Conservation (phyloP, 2,329 filamentous ascomycete genomes). For the Alternaria alternata region DNA sequence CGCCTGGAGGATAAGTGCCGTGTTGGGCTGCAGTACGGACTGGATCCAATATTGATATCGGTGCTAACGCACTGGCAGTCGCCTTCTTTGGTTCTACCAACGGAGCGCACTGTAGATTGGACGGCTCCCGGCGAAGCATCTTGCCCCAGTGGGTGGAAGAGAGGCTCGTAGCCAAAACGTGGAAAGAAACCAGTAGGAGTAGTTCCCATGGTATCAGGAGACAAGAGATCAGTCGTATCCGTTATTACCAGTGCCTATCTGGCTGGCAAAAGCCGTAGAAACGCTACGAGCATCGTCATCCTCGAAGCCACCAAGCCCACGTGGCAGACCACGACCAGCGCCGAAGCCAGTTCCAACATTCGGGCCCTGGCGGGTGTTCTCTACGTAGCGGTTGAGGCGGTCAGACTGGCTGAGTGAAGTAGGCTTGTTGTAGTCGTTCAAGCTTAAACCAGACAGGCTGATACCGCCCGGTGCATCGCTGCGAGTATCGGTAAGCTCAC, state of each 20-base stretch:
- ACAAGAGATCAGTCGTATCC: conserved; percentile 62
- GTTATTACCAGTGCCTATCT: conserved; percentile 77
- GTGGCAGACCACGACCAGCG: conserved; percentile 53
- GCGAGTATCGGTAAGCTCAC: conserved; percentile 85
- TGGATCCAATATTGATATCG: conserved; percentile 16
- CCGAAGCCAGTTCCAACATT: conserved; percentile 45
- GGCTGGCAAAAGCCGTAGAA: conserved; percentile 95
- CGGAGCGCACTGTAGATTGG: conserved; percentile 3
- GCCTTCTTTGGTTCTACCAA: conserved; percentile 8
- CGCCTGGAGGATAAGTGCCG: background rate
- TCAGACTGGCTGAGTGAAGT: conserved; percentile 82
- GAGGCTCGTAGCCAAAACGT: conserved; percentile 22
- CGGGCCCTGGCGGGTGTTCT: conserved; percentile 76
- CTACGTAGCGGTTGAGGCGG: conserved; percentile 92
- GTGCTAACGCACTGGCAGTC: conserved; percentile 17
- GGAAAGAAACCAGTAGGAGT: conserved; percentile 5
- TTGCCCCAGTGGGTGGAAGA: conserved; percentile 11
- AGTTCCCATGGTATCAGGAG: conserved; percentile 1
- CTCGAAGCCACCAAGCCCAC: conserved; percentile 59
- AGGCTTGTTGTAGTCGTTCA: conserved; percentile 74
- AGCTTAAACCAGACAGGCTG: conserved; percentile 83
- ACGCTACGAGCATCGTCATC: conserved; percentile 97
- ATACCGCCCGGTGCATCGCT: conserved; percentile 84
- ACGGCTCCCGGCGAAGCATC: conserved; percentile 6
- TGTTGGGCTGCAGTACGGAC: conserved; percentile 7